Evolutionary conservation across 2,329 filamentous ascomycete species (phyloP).

Genomic region (Alternaria postmessia): DNA sequence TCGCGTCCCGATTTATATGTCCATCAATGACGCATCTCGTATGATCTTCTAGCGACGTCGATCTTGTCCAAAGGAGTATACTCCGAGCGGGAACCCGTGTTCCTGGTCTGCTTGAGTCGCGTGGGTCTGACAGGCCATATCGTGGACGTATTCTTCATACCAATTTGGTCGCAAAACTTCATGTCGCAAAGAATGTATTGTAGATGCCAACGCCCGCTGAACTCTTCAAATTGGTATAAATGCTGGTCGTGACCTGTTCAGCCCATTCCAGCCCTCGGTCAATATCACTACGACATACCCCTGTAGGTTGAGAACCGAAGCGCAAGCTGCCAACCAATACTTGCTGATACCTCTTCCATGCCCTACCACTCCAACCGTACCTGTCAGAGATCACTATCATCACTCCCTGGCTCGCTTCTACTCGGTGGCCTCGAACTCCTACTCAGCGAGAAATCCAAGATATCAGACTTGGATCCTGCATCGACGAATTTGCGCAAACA

Average conservation of each 20-base stretch:
- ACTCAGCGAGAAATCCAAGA: constrained; percentile 56
- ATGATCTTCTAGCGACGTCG: constrained; percentile 8
- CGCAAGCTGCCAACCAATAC: neutral
- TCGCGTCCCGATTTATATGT: neutral
- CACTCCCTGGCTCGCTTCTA: constrained; percentile 41
- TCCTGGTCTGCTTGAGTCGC: neutral
- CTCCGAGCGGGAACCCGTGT: constrained; percentile 16
- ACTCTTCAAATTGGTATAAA: neutral
- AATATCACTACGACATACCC: neutral
- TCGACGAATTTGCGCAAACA: constrained; percentile 57
- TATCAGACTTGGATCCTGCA: constrained; percentile 52
- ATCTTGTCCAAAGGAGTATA: constrained; percentile 6
- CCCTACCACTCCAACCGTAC: neutral
- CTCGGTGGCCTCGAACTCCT: constrained; percentile 49
- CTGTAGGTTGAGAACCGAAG: too few relatives aligned
- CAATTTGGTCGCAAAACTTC: neutral
- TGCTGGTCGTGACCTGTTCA: neutral
- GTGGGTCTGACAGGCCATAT: neutral
- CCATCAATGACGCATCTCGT: neutral
- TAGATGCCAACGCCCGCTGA: constrained; percentile 3
- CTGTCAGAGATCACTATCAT: constrained; percentile 42
- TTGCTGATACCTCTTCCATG: neutral
- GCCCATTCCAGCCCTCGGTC: neutral
- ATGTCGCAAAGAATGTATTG: neutral
- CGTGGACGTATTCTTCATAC: neutral